Percentiles rank a stretch among this genome's conserved stretches.
phyloP scores from a whole-genome alignment of 257 asterid species.

The Solanum okadae region DNA sequence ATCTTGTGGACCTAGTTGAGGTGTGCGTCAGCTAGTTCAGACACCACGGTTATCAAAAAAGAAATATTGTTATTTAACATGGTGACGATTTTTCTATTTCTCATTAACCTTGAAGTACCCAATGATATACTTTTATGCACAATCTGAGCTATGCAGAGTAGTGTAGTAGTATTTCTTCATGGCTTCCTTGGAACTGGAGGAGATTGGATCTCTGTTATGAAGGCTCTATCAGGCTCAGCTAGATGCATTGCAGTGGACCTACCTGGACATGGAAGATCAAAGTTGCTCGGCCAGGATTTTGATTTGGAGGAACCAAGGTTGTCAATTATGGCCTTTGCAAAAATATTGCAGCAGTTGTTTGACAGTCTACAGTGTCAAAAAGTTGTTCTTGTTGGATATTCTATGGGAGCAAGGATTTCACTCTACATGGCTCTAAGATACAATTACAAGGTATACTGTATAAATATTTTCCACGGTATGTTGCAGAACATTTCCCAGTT shows the following conservation, averaged over 20 bases:
- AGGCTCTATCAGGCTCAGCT: constrained; percentile 58
- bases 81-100: background rate
- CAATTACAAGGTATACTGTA: constrained; percentile 45
- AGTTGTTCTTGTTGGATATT: constrained; percentile 77
- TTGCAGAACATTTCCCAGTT: background rate
- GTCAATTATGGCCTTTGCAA: constrained; percentile 51
- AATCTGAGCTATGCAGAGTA: constrained; percentile 35
- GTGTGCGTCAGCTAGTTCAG: background rate
- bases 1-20: background rate
- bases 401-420: constrained; percentile 93
- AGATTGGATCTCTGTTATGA: constrained; percentile 89
- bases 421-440: constrained; percentile 59
- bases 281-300: constrained; percentile 24
- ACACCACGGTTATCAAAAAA: background rate
- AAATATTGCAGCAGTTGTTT: constrained; percentile 46
- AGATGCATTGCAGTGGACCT: constrained; percentile 85
- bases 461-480: background rate
- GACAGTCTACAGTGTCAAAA: constrained; percentile 34
- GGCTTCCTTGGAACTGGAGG: constrained; percentile 80
- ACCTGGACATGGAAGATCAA: constrained; percentile 91
- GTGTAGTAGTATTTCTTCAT: constrained; percentile 64
- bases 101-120: background rate
- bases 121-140: background rate
- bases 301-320: constrained; percentile 29
- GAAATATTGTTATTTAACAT: background rate